These are phyloP conservation scores for Fremontodendron californicum DNA, from an alignment of 345 rosid genomes.

Conservation along the genomic window DNA sequence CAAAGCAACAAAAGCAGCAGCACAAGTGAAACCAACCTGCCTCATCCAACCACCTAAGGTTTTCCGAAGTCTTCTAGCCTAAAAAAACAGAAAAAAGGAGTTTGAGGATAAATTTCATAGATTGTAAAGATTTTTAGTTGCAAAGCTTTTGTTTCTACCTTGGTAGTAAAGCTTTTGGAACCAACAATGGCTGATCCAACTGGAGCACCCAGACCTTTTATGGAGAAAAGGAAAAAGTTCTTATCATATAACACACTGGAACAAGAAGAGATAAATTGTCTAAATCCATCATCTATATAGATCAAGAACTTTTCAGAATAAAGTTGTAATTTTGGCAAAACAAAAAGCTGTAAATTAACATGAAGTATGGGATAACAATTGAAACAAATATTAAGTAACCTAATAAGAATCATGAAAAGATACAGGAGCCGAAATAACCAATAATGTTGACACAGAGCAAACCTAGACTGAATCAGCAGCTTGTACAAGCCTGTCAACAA, in stretches of 20 bases:
- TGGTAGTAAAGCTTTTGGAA: conserved; percentile 59
- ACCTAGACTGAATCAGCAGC: conserved; percentile 91
- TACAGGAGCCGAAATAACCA: background rate
- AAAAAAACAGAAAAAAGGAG: background rate
- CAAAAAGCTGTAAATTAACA: background rate
- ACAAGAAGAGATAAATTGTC: background rate
- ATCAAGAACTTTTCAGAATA: background rate
- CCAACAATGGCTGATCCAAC: conserved; percentile 90
- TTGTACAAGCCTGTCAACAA: conserved; percentile 67
- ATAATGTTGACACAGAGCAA: conserved; percentile 7
- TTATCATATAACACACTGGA: background rate
- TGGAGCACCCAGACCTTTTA: conserved; percentile 93
- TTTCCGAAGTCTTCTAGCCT: conserved; percentile 89
- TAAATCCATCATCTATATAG: background rate
- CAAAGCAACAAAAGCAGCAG: conserved; percentile 75
- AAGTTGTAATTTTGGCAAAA: background rate
- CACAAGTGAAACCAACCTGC: conserved; percentile 75
- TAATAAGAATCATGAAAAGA: background rate
- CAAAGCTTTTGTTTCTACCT: conserved; percentile 36
- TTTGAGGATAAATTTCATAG: background rate
- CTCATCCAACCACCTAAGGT: conserved; percentile 99
- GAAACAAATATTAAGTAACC: background rate
- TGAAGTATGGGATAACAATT: background rate
- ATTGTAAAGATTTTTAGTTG: background rate
- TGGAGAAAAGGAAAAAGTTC: background rate